Evolutionary conservation across 257 asterid species (phyloP), one percentile per base, ranked within the genome.

Genomic region (Osmanthus fragrans): DNA sequence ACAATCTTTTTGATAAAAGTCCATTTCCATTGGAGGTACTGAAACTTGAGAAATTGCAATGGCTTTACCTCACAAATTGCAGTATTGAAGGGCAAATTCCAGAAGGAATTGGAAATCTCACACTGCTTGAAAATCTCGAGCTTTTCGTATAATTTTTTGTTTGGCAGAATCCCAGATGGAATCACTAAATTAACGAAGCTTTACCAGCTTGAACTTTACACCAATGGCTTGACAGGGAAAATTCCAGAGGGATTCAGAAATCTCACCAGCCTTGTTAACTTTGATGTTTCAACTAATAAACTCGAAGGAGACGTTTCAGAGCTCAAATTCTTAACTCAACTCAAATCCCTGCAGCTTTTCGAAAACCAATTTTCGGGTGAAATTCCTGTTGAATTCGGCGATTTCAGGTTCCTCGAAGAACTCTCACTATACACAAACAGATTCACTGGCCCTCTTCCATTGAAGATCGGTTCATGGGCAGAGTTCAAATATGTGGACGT

Each of bases 71-170:
- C 2, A 4, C 88, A 39, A 86, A 86, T 69, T 70, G 66, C 67
- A 86, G 88, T 60, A 80, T 86, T 70, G 84, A 70, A 70, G 90
- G 87, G 1, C 65, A 77, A 66, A 84, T 86, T 76, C 86, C 90
- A 33, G 85, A 80, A 34, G 85, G 73, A 13, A 84, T 86, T 76
- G 87, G 90, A 56, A 86, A 86, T 76, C 85, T 86, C 29, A 86
- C 85, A 7, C 77, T 69, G n/a, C 87, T 86, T n/a, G 81, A 82
- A 37, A 80, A 80, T 70, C 86, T 86, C 11, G 88, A 86, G 84
- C 83, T 86, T 86, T 16, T 77, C 90, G 2, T 13, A 54, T 37
- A 86, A 86, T 67, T 0, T 51, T 51, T 63, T 86, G 63, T 36
- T 49, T 34, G 90, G 90, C 4, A 64, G 36, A 15, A 82, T 86